A percentile compares a stretch with the other conserved stretches of the same genome.
Conservation (phyloP, 2,329 filamentous ascomycete genomes). For the Hymenoscyphus linearis region DNA sequence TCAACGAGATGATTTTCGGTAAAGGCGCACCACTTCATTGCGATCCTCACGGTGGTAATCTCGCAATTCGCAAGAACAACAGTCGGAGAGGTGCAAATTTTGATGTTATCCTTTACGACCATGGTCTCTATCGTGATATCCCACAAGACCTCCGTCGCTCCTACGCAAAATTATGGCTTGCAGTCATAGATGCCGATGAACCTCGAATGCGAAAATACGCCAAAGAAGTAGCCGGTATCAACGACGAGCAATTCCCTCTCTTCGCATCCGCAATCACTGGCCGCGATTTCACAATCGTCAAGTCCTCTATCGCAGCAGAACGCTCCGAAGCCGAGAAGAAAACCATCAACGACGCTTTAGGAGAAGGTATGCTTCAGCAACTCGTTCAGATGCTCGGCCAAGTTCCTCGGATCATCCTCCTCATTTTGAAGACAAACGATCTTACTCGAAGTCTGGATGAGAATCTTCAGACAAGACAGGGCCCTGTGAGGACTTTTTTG, state of each 20-base stretch:
- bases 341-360: slow-evolving; percentile 75
- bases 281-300: slow-evolving; percentile 77
- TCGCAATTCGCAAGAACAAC: slow-evolving; percentile 80
- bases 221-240: slow-evolving; percentile 81
- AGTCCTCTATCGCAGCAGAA: slow-evolving; percentile 44
- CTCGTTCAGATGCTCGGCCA: slow-evolving; percentile 82
- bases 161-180: slow-evolving; percentile 96
- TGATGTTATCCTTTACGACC: slow-evolving; percentile 93
- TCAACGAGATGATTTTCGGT: slow-evolving; percentile 99
- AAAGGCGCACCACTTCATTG: slow-evolving; percentile 85
- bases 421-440: slow-evolving; percentile 98
- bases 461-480: slow-evolving; percentile 69
- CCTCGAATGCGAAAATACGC: slow-evolving; percentile 81
- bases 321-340: slow-evolving; percentile 76
- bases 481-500: slow-evolving; percentile 59
- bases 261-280: slow-evolving; percentile 97
- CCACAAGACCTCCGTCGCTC: slow-evolving; percentile 70
- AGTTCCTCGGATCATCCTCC: slow-evolving; percentile 84
- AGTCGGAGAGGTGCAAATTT: slow-evolving; percentile 67
- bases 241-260: slow-evolving; percentile 84
- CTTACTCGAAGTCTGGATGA: slow-evolving; percentile 91
- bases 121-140: slow-evolving; percentile 93
- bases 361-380: slow-evolving; percentile 83
- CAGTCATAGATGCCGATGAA: slow-evolving; percentile 87
- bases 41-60: slow-evolving; percentile 94